Evolutionary conservation across 768 basidiomycete genomes (phyloP).

Genomic region (Leccinellum luteum): DNA sequence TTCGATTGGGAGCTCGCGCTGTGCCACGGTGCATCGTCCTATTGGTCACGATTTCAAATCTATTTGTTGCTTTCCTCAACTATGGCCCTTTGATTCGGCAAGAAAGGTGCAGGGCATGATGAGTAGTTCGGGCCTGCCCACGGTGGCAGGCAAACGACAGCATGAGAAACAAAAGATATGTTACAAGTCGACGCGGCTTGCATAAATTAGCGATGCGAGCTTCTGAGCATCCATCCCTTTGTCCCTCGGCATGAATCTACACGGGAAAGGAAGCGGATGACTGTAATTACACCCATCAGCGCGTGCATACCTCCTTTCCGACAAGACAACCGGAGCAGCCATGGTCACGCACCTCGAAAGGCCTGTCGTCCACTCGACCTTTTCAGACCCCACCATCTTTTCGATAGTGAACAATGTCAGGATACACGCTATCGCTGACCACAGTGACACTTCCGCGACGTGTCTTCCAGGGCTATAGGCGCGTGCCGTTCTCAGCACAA

Average conservation of each 20-base stretch:
- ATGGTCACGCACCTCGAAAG: background rate
- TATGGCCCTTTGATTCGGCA: background rate
- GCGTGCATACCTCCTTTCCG: background rate
- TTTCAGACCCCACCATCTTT: background rate
- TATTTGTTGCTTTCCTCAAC: background rate
- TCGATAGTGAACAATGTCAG: background rate
- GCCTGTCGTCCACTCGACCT: background rate
- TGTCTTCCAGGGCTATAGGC: background rate
- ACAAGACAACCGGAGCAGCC: background rate
- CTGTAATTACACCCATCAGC: background rate
- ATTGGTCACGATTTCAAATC: too few species aligned
- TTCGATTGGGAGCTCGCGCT: background rate
- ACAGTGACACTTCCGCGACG: background rate
- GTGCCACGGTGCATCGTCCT: background rate
- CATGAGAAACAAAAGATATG: background rate
- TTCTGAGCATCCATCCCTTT: conserved; percentile 11
- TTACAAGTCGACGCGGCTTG: conserved; percentile 7
- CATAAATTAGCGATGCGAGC: conserved; percentile 10
- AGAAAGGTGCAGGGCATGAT: background rate
- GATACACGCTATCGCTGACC: background rate
- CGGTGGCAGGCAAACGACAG: background rate
- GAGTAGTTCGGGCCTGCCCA: too few species aligned
- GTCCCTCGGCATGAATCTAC: background rate
- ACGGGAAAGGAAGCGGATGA: background rate
- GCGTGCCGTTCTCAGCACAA: background rate